These are phyloP conservation scores for Fusarium ambrosium DNA, from an alignment of 2,329 filamentous ascomycete genomes.

Conservation along the genomic window DNA sequence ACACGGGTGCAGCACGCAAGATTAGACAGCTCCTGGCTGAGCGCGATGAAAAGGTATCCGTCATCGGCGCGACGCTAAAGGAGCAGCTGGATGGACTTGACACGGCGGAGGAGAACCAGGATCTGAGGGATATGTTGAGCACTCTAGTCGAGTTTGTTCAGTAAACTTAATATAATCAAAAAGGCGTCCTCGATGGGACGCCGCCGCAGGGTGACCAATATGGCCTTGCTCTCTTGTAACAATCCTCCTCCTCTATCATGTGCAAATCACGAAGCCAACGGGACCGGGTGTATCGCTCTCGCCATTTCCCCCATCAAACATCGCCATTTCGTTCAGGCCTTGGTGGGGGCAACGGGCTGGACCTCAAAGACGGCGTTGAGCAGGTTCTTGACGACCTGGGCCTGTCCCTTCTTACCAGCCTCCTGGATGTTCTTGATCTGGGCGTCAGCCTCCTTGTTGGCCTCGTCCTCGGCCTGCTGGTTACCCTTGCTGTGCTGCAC, in stretches of 20 bases:
- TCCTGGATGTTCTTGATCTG: conserved; percentile 87
- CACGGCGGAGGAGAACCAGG: conserved; percentile 71
- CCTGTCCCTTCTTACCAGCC: conserved; percentile 83
- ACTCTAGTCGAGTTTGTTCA: conserved; percentile 66
- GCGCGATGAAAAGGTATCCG: conserved; percentile 73
- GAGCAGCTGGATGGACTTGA: conserved; percentile 68
- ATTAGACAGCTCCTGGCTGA: conserved; percentile 76
- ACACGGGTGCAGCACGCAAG: conserved; percentile 77
- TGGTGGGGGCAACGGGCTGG: conserved; percentile 71
- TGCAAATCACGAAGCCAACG: conserved; percentile 2
- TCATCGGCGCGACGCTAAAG: conserved; percentile 76
- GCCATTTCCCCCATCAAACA: conserved; percentile 28
- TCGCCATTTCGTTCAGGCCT: conserved; percentile 42
- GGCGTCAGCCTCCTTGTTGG: conserved; percentile 82
- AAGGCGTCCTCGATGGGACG: conserved; percentile 23
- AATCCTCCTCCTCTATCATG: conserved; percentile 29
- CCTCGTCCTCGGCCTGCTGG: conserved; percentile 80
- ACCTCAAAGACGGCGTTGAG: conserved; percentile 88
- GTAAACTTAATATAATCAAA: conserved; percentile 48
- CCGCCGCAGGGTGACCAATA: conserved; percentile 28
- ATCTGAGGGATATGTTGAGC: conserved; percentile 67
- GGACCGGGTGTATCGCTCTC: conserved; percentile 17
- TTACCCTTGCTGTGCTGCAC: conserved; percentile 91
- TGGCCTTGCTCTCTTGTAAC: conserved; percentile 35
- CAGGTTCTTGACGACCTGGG: conserved; percentile 85